Percentiles rank a stretch among this genome's conserved stretches.
Evolutionary conservation across 805 yeast species (phyloP).

Genomic region (Candida mattraensis): DNA sequence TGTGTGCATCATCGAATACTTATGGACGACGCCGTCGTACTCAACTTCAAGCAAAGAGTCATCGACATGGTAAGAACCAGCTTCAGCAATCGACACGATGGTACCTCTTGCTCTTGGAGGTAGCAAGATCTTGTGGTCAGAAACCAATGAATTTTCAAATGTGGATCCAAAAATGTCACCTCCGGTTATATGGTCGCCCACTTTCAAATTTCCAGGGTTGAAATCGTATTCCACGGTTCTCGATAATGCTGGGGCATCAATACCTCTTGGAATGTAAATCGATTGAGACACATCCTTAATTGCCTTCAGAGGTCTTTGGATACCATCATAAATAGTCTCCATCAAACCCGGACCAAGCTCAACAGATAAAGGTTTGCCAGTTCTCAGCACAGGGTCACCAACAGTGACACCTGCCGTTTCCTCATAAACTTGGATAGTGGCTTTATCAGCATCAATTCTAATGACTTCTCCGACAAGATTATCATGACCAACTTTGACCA

Average conservation of each 20-base stretch:
- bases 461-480: constrained; percentile 97
- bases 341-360: constrained; percentile 99
- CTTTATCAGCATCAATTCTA: constrained; percentile 94
- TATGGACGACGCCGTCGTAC: constrained; percentile 80
- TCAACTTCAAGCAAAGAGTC: constrained; percentile 91
- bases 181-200: constrained; percentile 97
- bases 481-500: constrained; percentile 97
- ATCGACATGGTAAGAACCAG: constrained; percentile 89
- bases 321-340: constrained; percentile 99
- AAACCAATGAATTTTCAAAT: constrained; percentile 88
- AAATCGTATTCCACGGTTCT: constrained; percentile 84
- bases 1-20: constrained; percentile 93
- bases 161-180: constrained; percentile 96
- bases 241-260: constrained; percentile 91
- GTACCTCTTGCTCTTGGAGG: constrained; percentile 99
- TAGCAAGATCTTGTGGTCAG: constrained; percentile 89
- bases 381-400: constrained; percentile 97
- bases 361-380: constrained; percentile 98
- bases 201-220: constrained; percentile 72
- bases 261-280: constrained; percentile 98
- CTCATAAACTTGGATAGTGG: constrained; percentile 98
- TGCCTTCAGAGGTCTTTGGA: constrained; percentile 96
- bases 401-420: constrained; percentile 99
- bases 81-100: constrained; percentile 80
- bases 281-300: constrained; percentile 86